Evolutionary conservation across 2,329 filamentous ascomycete species (phyloP), one percentile per base, ranked within the genome.

Genomic region (Karstenula rhodostoma): DNA sequence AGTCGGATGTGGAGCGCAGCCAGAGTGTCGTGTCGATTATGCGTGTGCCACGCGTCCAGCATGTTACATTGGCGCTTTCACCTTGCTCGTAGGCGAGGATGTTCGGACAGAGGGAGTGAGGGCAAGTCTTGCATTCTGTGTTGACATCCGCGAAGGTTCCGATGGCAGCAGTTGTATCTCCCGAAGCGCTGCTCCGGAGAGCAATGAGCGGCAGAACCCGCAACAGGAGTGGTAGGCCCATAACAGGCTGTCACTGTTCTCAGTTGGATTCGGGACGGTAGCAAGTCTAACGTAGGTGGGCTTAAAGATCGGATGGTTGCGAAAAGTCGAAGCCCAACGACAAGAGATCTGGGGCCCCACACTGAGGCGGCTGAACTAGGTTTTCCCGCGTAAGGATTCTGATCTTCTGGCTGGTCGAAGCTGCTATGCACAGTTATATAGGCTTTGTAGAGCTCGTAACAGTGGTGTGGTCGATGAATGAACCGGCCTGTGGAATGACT

Each of bases 101-200:
- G 35, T 75, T 73, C 2, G 73, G 57, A 50, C 73, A 73, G 0
- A 75, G 59, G 13, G 68, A 68, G n/a, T 65, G 65, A 25, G 73
- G 71, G 49, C 71, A 73, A 4, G 71, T 73, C 47, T 75, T 75
- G 58, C 73, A 75, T 59, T 75, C 73, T 0, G 73, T 74, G 37
- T 64, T 64, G 53, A 64, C 66, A 23, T 75, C 72, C 12, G 67
- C 67, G 13, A 47, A 33, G 3, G 63, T 69, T 32, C 46, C 62
- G 46, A 74, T 72, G 53, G 67, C 53, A 44, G 67, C 63, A 29
- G 33, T 32, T 33, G 62, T 4, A 1, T 58, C 59, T 2, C 55
- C 57, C 8, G 25, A 4, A 22, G 48, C 51, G 33, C 5, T 27
- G 13, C 10, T 8, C 9, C 50, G 13, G 5, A 60, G 2, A 6